These are phyloP conservation scores for Venturia carpophila DNA, from an alignment of 2,329 filamentous ascomycete species.

Conservation along the genomic window DNA sequence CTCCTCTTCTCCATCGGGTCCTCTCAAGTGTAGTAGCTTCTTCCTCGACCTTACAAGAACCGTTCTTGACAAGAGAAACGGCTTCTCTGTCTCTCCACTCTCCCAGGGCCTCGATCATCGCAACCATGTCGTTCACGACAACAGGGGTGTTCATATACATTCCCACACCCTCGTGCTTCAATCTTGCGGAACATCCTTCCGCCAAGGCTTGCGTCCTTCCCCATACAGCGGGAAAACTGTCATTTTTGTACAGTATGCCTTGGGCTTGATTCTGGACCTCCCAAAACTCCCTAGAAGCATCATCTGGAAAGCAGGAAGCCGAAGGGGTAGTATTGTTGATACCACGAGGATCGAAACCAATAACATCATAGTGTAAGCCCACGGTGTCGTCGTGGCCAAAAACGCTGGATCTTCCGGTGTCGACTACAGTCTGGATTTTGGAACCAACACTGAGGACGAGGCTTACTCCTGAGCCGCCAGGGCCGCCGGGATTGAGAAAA, in stretches of 20 bases:
- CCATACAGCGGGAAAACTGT: slow-evolving; percentile 10
- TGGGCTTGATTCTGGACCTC: slow-evolving; percentile 5
- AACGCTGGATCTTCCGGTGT: slow-evolving; percentile 23
- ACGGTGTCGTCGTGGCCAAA: neutral
- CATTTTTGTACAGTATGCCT: slow-evolving; percentile 12
- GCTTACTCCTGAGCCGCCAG: slow-evolving; percentile 37
- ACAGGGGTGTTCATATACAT: slow-evolving; percentile 39
- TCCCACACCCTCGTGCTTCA: slow-evolving; percentile 22
- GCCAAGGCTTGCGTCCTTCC: slow-evolving; percentile 12
- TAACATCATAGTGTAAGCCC: slow-evolving; percentile 32
- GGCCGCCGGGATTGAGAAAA: slow-evolving; percentile 42
- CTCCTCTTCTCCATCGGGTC: slow-evolving; percentile 22
- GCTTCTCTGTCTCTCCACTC: slow-evolving; percentile 27
- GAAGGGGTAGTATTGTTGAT: slow-evolving; percentile 31
- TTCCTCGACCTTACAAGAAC: slow-evolving; percentile 3
- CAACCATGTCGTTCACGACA: slow-evolving; percentile 44
- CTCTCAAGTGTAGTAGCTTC: neutral
- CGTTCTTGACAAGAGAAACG: neutral
- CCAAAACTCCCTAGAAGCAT: slow-evolving; percentile 15
- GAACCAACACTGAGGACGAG: slow-evolving; percentile 24
- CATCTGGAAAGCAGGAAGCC: slow-evolving; percentile 30
- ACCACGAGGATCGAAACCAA: slow-evolving; percentile 38
- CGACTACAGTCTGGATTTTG: slow-evolving; percentile 33
- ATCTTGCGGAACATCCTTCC: slow-evolving; percentile 12
- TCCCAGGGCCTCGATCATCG: slow-evolving; percentile 39